Base-by-base conservation (phyloP, 441 rosid genomes). In the Erodium trifolium region DNA sequence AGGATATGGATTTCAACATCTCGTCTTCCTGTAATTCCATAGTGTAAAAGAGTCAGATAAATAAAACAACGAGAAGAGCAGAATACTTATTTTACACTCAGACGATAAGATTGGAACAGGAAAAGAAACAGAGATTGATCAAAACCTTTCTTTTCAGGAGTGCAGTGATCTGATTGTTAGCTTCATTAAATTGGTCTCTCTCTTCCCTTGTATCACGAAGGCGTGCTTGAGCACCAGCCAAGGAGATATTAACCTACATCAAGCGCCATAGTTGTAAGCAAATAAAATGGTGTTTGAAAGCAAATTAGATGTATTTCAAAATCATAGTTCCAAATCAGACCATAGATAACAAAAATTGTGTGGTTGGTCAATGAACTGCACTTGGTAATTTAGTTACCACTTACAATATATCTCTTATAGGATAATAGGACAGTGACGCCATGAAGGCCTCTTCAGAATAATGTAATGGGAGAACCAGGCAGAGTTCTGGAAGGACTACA, bases 151-250 rank as follows among this genome's bases (percentile, higher is more conserved):
- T 78, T 79, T 83, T 86, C 80, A 90, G 78, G 85, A 89, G 99
- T 74, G 83, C 87, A 65, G 90, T 73, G 68, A 95, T 89, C 80
- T 95, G 91, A 82, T 82, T 86, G 82, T 89, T 95, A 71, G 99
- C 99, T 83, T 92, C 98, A 67, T 86, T 88, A 80, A 95, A 95
- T 69, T 95, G 98, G 71, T 92, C 97, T 72, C 93, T 84, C 85
- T 95, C 99, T 83, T 95, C 99, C 70, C 72, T 80, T 10, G 89
- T 88, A 85, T 90, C 82, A 51, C 75, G 93, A 34, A 90, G 87
- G 66, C 96, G 89, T 23, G 88, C 92, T 81, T 92, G 86, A 74
- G 97, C 92, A 76, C 95, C 96, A 78, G 97, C 92, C 83, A 95
- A 78, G 43, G 98, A 83, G 73, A 88, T 83, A 80, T 90, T 90